Evolutionary conservation across 2,329 filamentous ascomycete species (phyloP), one percentile per base, ranked within the genome.

Genomic region (Juglanconis juglandina): DNA sequence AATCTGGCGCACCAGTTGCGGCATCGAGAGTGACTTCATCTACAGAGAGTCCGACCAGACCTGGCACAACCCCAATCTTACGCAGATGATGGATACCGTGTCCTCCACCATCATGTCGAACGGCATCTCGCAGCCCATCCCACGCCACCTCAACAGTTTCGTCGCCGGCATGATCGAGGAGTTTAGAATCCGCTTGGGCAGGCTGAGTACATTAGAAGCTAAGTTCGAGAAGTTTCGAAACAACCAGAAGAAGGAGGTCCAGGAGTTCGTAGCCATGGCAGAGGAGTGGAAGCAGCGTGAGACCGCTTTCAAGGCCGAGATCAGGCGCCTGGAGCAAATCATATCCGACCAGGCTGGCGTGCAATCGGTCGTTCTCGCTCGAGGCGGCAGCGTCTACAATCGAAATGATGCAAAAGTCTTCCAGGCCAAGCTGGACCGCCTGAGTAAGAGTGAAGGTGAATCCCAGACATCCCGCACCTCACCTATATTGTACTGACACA

Each of bases 21-120:
- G 35, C 13, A 33, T 49, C 33, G 41, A 47, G 14, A 30, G 44
- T 1, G 54, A 32, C 24, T 34, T 47, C 41, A 39, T 47, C 39
- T 58, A 54, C 54, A 62, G 48, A 7, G 17, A 35, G 17, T 30
- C 57, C 24, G 53, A 60, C 17, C n/a, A 46, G n/a, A 61, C 47
- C 41, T 64, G 57, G 57, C 46, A 58, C 54, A 63, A 60, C n/a
- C 60, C 63, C 32, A 60, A n/a, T 33, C 58, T 63, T 7, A 52
- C 48, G 34, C 63, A 63, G 53, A 64, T 64, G 58, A 47, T 64
- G 37, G 63, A 64, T 30, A 64, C 57, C 6, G 54, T 64, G 14
- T 44, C 51, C 14, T 60, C 49, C 33, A 32, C 54, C n/a, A 58
- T 64, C 47, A 61, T 61, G 59, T 44, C 39, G n/a, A 61, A 61